phyloP scores from a whole-genome alignment of 495 filamentous ascomycete genomes.

The Lasiosphaeria hispida region DNA sequence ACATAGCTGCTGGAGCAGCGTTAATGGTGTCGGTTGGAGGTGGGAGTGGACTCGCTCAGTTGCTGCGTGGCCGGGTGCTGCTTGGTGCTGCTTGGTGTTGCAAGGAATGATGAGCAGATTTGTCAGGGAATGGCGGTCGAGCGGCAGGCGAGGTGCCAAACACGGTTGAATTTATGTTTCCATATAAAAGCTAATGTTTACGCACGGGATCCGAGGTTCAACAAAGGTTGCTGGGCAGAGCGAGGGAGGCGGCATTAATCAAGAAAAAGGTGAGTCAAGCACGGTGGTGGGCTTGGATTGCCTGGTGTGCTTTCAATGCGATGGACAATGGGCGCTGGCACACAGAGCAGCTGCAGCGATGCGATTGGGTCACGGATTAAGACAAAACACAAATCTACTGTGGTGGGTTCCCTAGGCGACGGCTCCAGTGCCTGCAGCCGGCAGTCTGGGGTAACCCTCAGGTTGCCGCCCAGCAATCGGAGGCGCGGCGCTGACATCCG shows the following conservation, averaged over 20 bases:
- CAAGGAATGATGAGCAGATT: not conserved
- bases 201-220: not conserved
- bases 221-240: slow-evolving; percentile 11
- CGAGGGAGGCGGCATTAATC: not conserved
- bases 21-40: too few relatives aligned
- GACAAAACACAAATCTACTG: not conserved
- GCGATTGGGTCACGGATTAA: not conserved
- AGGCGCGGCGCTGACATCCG: not conserved
- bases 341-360: not conserved
- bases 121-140: not conserved
- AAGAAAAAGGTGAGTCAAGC: slow-evolving; percentile 12
- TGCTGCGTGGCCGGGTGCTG: not conserved
- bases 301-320: slow-evolving; percentile 5
- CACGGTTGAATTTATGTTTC: slow-evolving; percentile 5
- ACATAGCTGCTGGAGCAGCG: slow-evolving; percentile 24
- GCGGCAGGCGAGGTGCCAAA: not conserved
- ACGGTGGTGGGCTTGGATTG: not conserved
- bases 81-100: not conserved
- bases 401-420: slow-evolving; percentile 11
- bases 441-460: not conserved
- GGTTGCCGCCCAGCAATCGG: not conserved
- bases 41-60: not conserved
- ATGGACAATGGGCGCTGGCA: not conserved
- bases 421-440: not conserved
- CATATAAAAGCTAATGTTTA: slow-evolving; percentile 17